phyloP scores from a whole-genome alignment of 768 basidiomycete species.

The Amanita polypyramis region DNA sequence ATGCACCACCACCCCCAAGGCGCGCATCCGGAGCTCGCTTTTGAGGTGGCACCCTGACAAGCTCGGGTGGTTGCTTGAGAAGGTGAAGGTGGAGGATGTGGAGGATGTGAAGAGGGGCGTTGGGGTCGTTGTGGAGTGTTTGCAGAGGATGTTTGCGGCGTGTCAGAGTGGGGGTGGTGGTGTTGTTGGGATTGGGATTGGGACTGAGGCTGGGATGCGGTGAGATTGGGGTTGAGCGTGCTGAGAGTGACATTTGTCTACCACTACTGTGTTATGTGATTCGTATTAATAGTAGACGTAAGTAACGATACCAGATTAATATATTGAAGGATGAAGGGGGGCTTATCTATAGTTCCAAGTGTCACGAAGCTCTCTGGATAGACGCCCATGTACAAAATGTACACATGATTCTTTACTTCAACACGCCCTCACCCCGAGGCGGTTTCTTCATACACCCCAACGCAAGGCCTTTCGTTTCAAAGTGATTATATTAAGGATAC shows the following conservation, averaged over 20 bases:
- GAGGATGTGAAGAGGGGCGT: conserved; percentile 37
- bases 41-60: conserved; percentile 67
- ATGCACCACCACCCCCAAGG: conserved; percentile 32
- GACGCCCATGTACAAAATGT: background rate
- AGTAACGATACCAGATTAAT: too few species aligned
- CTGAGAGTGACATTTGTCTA: too few species aligned
- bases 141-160: conserved; percentile 21
- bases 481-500: too few species aligned
- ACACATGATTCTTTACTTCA: background rate
- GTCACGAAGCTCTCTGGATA: background rate
- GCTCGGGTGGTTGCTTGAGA: conserved; percentile 30
- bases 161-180: too few species aligned
- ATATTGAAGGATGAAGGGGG: too few species aligned
- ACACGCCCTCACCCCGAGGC: background rate
- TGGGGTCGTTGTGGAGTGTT: conserved; percentile 26
- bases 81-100: conserved; percentile 33
- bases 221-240: too few species aligned
- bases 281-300: too few species aligned
- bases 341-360: too few species aligned
- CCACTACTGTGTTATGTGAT: too few species aligned
- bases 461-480: too few species aligned
- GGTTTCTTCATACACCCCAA: background rate
- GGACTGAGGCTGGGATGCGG: background rate
- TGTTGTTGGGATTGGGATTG: too few species aligned
- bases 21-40: conserved; percentile 47